These are phyloP conservation scores for Tranzscheliella williamsii DNA, from an alignment of 1,284 basidiomycete genomes.

Conservation along the genomic window DNA sequence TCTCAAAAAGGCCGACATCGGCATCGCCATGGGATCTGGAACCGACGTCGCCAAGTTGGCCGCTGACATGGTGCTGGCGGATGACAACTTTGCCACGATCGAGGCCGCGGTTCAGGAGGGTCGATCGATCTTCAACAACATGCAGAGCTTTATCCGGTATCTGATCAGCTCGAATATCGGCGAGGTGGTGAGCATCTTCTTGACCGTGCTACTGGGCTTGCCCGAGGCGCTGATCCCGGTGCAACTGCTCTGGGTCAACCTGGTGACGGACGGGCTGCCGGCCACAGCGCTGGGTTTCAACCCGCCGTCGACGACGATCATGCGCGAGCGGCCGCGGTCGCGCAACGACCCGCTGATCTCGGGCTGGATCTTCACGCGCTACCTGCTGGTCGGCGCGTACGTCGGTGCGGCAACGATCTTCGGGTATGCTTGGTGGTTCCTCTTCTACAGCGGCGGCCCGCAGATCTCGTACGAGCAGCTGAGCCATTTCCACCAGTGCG, in stretches of 20 bases:
- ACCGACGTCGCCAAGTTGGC: slow-evolving; percentile 63
- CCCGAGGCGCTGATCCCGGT: slow-evolving; percentile 97
- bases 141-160: slow-evolving; percentile 91
- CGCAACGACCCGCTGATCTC: slow-evolving; percentile 87
- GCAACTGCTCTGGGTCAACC: slow-evolving; percentile 80
- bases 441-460: slow-evolving; percentile 84
- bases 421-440: slow-evolving; percentile 99
- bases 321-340: slow-evolving; percentile 86
- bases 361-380: slow-evolving; percentile 92
- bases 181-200: slow-evolving; percentile 95
- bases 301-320: slow-evolving; percentile 86
- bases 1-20: slow-evolving; percentile 63
- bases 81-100: slow-evolving; percentile 64
- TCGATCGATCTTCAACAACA: slow-evolving; percentile 96
- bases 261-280: slow-evolving; percentile 77
- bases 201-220: slow-evolving; percentile 95
- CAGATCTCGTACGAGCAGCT: slow-evolving; percentile 91
- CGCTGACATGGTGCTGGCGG: slow-evolving; percentile 64
- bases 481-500: slow-evolving; percentile 71
- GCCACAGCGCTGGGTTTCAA: slow-evolving; percentile 99
- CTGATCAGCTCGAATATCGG: slow-evolving; percentile 93
- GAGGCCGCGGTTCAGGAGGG: slow-evolving; percentile 75
- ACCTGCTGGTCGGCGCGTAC: slow-evolving; percentile 88
- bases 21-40: slow-evolving; percentile 63
- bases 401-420: slow-evolving; percentile 94